A percentile compares a stretch with the other conserved stretches of the same genome.
phyloP scores from a whole-genome alignment of 164 flowering plant genomes.

The grape (Vitis vinifera) region DNA sequence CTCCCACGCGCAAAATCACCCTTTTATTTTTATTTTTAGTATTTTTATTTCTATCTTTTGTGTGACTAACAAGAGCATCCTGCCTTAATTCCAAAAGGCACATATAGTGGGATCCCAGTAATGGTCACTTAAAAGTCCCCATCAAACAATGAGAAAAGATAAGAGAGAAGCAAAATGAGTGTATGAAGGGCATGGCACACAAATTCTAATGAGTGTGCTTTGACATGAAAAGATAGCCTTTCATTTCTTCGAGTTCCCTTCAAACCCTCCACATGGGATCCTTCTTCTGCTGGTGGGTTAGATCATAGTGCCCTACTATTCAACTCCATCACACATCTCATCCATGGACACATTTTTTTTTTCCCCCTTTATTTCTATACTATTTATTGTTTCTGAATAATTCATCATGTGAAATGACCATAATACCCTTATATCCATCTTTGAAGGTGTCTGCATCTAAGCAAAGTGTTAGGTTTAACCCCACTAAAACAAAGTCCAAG shows the following conservation, averaged over 20 bases:
- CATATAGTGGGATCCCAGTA: constrained; percentile 36
- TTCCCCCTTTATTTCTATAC: too few species aligned
- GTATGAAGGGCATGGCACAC: not conserved
- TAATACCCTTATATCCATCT: too few species aligned
- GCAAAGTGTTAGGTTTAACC: not conserved
- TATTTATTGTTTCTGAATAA: too few species aligned
- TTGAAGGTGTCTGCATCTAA: not conserved
- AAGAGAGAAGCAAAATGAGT: constrained; percentile 1
- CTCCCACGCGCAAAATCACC: not conserved
- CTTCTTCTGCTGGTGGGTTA: constrained; percentile 8
- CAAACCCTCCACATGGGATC: constrained; percentile 5
- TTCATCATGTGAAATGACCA: too few species aligned
- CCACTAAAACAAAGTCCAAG: not conserved
- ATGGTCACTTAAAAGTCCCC: constrained; percentile 30
- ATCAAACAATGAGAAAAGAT: constrained; percentile 10
- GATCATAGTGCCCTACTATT: not conserved
- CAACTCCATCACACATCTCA: not conserved
- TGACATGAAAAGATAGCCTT: constrained; percentile 21
- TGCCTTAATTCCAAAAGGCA: constrained; percentile 11
- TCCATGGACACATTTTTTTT: too few species aligned
- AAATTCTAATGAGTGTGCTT: constrained; percentile 6
- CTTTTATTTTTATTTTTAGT: not conserved
- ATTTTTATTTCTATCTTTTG: not conserved
- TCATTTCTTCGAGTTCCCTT: constrained; percentile 16
- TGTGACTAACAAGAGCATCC: not conserved